phyloP scores from a whole-genome alignment of 441 rosid species.

The Corymbia citriodora region DNA sequence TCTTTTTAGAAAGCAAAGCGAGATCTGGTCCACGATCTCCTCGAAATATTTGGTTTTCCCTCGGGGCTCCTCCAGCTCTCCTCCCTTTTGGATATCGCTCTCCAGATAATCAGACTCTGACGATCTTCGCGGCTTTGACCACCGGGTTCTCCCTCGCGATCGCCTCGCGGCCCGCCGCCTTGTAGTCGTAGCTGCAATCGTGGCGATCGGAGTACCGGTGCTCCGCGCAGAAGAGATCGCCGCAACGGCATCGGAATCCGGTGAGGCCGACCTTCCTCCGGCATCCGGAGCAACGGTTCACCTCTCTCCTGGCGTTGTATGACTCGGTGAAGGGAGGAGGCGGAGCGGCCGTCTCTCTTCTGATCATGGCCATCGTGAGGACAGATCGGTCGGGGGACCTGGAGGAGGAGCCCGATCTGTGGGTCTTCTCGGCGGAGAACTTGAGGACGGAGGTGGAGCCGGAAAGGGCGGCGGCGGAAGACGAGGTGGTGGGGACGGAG shows the following conservation, averaged over 20 bases:
- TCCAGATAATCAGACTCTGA: conserved; percentile 43
- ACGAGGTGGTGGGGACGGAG: not conserved
- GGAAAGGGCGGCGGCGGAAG: not conserved
- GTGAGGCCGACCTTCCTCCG: conserved; percentile 82
- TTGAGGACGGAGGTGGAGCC: conserved; percentile 18
- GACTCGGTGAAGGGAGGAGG: not conserved
- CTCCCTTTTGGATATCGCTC: not conserved
- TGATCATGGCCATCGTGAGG: conserved; percentile 8
- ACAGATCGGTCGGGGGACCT: conserved; percentile 20
- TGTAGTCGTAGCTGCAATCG: conserved; percentile 88
- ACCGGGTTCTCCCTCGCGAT: conserved; percentile 95
- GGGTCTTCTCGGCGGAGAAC: conserved; percentile 26
- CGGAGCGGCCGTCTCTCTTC: conserved; percentile 9
- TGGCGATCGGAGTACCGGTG: conserved; percentile 96
- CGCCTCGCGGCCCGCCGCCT: conserved; percentile 81
- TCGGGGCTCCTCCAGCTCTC: not conserved
- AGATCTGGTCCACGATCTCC: not conserved
- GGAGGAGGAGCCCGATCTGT: conserved; percentile 43
- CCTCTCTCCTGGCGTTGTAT: conserved; percentile 26
- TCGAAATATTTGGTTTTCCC: conserved; percentile 9
- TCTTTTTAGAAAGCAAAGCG: not conserved
- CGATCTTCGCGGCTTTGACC: conserved; percentile 93
- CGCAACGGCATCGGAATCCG: conserved; percentile 94
- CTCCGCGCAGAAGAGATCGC: conserved; percentile 85
- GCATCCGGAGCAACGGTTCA: conserved; percentile 89